Conservation (phyloP, 2,329 filamentous ascomycete species). For the Incumbomyces delicatus region DNA sequence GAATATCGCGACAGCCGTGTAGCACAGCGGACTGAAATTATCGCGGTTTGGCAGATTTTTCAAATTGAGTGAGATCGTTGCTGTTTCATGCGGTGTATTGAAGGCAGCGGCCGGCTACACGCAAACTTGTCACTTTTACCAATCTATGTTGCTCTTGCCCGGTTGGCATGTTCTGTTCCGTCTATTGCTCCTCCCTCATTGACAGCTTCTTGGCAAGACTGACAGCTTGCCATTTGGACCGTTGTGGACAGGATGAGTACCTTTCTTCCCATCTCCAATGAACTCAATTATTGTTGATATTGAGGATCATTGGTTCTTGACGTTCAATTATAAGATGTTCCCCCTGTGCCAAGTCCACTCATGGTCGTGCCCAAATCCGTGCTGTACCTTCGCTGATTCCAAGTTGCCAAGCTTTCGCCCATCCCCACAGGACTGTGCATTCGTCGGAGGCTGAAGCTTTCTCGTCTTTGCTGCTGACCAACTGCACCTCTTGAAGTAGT, state of each 20-base stretch:
- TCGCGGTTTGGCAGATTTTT: not conserved
- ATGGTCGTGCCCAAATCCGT: constrained; percentile 22
- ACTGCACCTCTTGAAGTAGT: constrained; percentile 7
- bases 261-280: not conserved
- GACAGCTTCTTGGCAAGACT: not conserved
- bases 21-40: not conserved
- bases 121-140: too few relatives aligned
- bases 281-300: not conserved
- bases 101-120: too few relatives aligned
- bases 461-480: constrained; percentile 8
- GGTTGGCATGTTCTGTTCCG: not conserved
- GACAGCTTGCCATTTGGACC: too few relatives aligned
- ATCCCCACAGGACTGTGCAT: constrained; percentile 22
- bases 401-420: constrained; percentile 16
- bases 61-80: not conserved
- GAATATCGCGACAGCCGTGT: too few relatives aligned
- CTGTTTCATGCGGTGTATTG: not conserved
- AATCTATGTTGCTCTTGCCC: too few relatives aligned
- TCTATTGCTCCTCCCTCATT: not conserved
- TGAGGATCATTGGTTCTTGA: not conserved
- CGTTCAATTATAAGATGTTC: constrained; percentile 19
- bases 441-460: constrained; percentile 10
- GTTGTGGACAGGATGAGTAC: too few relatives aligned
- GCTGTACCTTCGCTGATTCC: constrained; percentile 20
- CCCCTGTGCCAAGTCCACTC: constrained; percentile 20